Base-by-base conservation (phyloP, 164 flowering plant genomes). In the Macadamia integrifolia region DNA sequence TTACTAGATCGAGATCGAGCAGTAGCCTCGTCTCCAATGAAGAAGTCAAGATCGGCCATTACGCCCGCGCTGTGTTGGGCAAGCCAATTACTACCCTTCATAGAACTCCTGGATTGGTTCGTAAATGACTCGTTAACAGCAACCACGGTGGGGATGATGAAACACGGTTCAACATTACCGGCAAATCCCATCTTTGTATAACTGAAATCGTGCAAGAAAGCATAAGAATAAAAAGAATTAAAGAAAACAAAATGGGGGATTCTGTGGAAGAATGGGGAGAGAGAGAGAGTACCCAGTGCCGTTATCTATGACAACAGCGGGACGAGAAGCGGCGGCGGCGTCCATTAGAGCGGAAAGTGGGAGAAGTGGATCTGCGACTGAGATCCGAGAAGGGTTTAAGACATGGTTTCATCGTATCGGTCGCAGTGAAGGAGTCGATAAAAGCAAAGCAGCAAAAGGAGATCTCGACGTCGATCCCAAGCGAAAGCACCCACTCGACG, bases 31-130 rank as follows among this genome's bases (percentile, higher is more conserved):
- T 95, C 99, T 32, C 99, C 99, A 31, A 95, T 84, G 69, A 74
- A 89, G 79, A 86, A 95, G 80, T 95, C 99, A 13, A 95, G 92
- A 87, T 95, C 99, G 23, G 99, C 98, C 99, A 92, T 92, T 1
- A 95, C 98, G 6, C 99, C 98, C 0, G 99, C 98, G 64, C 82
- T 90, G 69, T 95, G 90, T 70, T 95, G 97, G 9, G 97, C 87
- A 6, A 86, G 69, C 97, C 91, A 87, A 74, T 88, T 92, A 74
- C 87, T 92, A 32, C 85, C 80, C 70, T 92, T 92, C 3, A 77
- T 75, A 10, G 91, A 76, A 59, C 70, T 75, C 71, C 94, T 82
- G 0, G 87, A 76, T 67, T 81, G 97, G 68, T 89, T 94, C 53
- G 84, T 31, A 60, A 92, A 95, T 40, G 98, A 92, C 55, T 92